phyloP scores from a whole-genome alignment of 371 early-diverging fungal genomes.

The Rhizopus stolonifer region DNA sequence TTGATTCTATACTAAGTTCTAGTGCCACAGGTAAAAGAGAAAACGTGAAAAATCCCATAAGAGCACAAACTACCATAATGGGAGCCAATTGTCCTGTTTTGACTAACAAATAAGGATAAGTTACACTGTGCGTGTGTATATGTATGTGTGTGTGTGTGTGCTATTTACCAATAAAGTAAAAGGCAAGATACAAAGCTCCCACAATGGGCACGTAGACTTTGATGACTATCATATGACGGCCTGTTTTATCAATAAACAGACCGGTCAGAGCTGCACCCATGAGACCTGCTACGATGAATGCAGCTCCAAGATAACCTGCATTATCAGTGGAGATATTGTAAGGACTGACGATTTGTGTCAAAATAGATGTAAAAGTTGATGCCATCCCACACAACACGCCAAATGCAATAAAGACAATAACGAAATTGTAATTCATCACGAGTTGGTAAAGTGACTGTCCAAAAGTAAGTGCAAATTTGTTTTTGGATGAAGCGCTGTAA shows the following conservation, averaged over 20 bases:
- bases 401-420: constrained; percentile 56
- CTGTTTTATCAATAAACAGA: constrained; percentile 49
- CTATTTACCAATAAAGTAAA: constrained; percentile 50
- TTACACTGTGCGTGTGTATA: neutral
- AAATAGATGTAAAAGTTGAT: constrained; percentile 60
- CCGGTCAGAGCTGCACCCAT: constrained; percentile 49
- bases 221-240: constrained; percentile 42
- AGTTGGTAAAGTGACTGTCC: constrained; percentile 44
- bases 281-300: constrained; percentile 56
- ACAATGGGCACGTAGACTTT: constrained; percentile 49
- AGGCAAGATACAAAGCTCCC: constrained; percentile 48
- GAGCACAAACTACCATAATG: constrained; percentile 27
- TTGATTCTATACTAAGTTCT: constrained; percentile 46
- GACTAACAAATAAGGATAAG: constrained; percentile 19
- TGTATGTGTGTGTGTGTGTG: neutral
- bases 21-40: constrained; percentile 44
- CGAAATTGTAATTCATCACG: constrained; percentile 53
- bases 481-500: constrained; percentile 31
- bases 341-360: constrained; percentile 60
- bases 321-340: constrained; percentile 60
- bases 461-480: constrained; percentile 37
- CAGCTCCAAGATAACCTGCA: constrained; percentile 58
- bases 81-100: constrained; percentile 25
- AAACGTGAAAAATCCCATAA: constrained; percentile 43
- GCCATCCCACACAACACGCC: constrained; percentile 63